Evolutionary conservation across 345 rosid species (phyloP).

Genomic region (Rhodomyrtus tomentosa): DNA sequence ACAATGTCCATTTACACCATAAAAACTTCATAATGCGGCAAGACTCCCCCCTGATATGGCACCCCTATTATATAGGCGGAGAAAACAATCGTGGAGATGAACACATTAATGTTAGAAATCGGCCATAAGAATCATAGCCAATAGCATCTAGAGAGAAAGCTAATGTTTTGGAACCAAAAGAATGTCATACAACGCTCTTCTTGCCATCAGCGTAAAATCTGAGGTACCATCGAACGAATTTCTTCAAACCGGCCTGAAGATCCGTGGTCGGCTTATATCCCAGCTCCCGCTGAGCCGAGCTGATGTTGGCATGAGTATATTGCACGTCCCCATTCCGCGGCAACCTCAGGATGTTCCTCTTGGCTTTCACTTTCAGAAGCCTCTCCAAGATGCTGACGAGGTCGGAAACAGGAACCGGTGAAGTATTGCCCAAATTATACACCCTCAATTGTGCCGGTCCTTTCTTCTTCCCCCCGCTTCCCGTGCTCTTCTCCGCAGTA

Average conservation of each 20-base stretch:
- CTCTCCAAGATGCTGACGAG: slow-evolving; percentile 78
- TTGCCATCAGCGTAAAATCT: slow-evolving; percentile 51
- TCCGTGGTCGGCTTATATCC: slow-evolving; percentile 84
- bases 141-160: slow-evolving; percentile 23
- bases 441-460: slow-evolving; percentile 82
- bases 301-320: slow-evolving; percentile 87
- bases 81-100: slow-evolving; percentile 14
- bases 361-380: slow-evolving; percentile 76
- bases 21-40: slow-evolving; percentile 22
- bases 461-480: slow-evolving; percentile 86
- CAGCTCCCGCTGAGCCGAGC: slow-evolving; percentile 65
- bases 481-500: slow-evolving; percentile 91
- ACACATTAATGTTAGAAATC: slow-evolving; percentile 22
- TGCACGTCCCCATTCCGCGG: slow-evolving; percentile 92
- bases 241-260: slow-evolving; percentile 82
- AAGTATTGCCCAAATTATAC: slow-evolving; percentile 84
- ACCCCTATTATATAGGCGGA: not conserved
- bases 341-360: slow-evolving; percentile 68
- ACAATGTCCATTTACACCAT: slow-evolving; percentile 22
- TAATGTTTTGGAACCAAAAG: slow-evolving; percentile 12
- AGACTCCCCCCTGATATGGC: not conserved
- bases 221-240: slow-evolving; percentile 82
- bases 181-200: slow-evolving; percentile 43
- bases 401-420: slow-evolving; percentile 80
- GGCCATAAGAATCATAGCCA: slow-evolving; percentile 38